Percentiles rank a stretch among this genome's conserved stretches.
Evolutionary conservation across 139 green algal genomes (phyloP).

Genomic region (Axilococcus clingmanii): DNA sequence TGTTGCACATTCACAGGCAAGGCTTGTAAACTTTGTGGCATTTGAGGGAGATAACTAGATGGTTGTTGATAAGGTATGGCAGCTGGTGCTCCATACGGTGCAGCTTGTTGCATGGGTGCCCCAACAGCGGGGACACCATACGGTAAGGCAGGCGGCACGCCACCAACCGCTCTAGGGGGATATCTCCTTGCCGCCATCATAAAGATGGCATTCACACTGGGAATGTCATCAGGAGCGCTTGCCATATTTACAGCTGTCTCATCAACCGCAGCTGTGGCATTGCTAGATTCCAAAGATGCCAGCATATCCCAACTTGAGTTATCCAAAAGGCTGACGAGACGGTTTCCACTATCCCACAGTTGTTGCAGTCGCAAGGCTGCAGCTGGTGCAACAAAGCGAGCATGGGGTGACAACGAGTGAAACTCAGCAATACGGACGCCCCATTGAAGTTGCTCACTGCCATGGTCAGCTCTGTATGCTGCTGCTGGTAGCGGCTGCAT

Average conservation of each 20-base stretch:
- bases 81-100: neutral
- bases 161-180: conserved; percentile 10
- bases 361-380: conserved; percentile 45
- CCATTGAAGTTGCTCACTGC: conserved; percentile 33
- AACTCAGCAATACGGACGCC: conserved; percentile 57
- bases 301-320: conserved; percentile 24
- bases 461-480: conserved; percentile 9
- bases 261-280: conserved; percentile 7
- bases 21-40: neutral
- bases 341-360: conserved; percentile 49
- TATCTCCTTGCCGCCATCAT: conserved; percentile 1
- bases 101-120: neutral
- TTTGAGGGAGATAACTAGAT: neutral
- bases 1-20: conserved; percentile 13
- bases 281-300: conserved; percentile 10
- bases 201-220: conserved; percentile 13
- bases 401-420: conserved; percentile 35
- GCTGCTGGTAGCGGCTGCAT: neutral
- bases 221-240: conserved; percentile 9
- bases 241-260: conserved; percentile 13
- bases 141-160: conserved; percentile 8
- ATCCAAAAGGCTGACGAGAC: conserved; percentile 46
- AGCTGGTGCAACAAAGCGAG: conserved; percentile 33
- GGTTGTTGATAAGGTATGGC: conserved; percentile 4
- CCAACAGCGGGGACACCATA: neutral